A percentile compares a stretch with the other conserved stretches of the same genome.
phyloP scores from a whole-genome alignment of 106 monocot genomes.

The Dendrobium catenatum region DNA sequence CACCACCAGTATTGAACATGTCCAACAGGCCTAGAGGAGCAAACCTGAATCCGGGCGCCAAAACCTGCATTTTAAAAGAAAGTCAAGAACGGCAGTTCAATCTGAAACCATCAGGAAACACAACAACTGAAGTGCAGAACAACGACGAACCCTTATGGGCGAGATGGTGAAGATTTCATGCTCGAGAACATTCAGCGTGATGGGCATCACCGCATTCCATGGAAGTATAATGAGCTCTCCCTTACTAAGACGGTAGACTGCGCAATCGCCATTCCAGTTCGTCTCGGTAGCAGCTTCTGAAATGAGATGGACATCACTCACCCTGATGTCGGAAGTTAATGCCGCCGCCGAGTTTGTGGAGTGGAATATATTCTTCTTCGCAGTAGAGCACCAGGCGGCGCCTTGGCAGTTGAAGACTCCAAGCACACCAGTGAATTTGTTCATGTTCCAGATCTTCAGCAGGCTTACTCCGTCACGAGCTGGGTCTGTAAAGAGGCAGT shows the following conservation, averaged over 20 bases:
- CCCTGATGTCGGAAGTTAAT: slow-evolving; percentile 39
- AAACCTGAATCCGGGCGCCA: slow-evolving; percentile 55
- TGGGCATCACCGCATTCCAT: slow-evolving; percentile 27
- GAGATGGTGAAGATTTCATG: slow-evolving; percentile 61
- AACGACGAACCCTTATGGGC: slow-evolving; percentile 49
- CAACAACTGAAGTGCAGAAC: neutral
- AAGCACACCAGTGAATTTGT: slow-evolving; percentile 81
- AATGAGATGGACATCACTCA: slow-evolving; percentile 69
- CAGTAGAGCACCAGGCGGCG: slow-evolving; percentile 67
- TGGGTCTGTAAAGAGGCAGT: slow-evolving; percentile 92
- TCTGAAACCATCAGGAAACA: neutral
- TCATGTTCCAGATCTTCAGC: slow-evolving; percentile 99
- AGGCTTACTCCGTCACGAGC: slow-evolving; percentile 80
- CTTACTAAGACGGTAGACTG: slow-evolving; percentile 34
- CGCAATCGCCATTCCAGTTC: slow-evolving; percentile 74
- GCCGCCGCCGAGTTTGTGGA: slow-evolving; percentile 21
- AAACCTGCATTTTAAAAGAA: slow-evolving; percentile 32
- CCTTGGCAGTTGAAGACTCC: slow-evolving; percentile 99
- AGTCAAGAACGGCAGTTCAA: neutral
- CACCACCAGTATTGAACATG: slow-evolving; percentile 91
- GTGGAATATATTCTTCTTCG: slow-evolving; percentile 86
- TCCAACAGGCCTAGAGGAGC: slow-evolving; percentile 74
- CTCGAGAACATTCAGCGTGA: slow-evolving; percentile 75
- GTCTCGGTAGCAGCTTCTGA: slow-evolving; percentile 48
- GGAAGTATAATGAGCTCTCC: slow-evolving; percentile 42